Conservation (phyloP, 257 asterid species). For the Cruciata laevipes region DNA sequence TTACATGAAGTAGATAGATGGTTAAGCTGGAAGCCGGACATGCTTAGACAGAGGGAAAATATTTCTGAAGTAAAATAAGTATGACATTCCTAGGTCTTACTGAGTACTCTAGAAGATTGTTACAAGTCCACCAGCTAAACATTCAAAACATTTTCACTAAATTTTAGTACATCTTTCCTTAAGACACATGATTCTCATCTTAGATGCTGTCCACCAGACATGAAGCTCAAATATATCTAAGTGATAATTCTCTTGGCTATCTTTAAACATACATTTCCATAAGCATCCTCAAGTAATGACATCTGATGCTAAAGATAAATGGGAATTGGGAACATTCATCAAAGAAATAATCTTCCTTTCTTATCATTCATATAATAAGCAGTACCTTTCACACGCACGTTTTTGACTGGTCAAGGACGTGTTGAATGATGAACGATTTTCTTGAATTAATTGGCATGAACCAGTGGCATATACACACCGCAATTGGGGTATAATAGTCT, state of each 20-base stretch:
- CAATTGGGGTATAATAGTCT: constrained; percentile 25
- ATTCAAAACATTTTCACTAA: background rate
- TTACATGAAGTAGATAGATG: background rate
- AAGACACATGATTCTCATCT: background rate
- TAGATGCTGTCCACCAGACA: background rate
- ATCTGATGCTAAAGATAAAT: background rate
- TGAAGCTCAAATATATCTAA: background rate
- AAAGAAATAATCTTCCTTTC: background rate
- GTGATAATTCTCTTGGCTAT: background rate
- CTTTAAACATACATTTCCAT: background rate
- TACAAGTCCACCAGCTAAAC: background rate
- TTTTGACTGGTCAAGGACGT: constrained; percentile 11
- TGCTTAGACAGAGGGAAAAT: background rate
- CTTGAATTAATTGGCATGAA: constrained; percentile 14
- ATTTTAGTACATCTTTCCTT: background rate
- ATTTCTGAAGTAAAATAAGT: background rate
- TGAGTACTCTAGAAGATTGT: background rate
- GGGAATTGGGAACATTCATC: background rate
- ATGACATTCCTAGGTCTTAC: background rate
- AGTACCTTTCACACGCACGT: constrained; percentile 10
- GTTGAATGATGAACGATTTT: constrained; percentile 18
- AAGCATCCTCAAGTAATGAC: background rate
- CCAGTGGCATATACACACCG: constrained; percentile 16
- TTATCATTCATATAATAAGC: background rate
- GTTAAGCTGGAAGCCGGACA: background rate